Conservation (phyloP, 192 early-diverging fungal genomes). For the Geosiphon pyriformis region DNA sequence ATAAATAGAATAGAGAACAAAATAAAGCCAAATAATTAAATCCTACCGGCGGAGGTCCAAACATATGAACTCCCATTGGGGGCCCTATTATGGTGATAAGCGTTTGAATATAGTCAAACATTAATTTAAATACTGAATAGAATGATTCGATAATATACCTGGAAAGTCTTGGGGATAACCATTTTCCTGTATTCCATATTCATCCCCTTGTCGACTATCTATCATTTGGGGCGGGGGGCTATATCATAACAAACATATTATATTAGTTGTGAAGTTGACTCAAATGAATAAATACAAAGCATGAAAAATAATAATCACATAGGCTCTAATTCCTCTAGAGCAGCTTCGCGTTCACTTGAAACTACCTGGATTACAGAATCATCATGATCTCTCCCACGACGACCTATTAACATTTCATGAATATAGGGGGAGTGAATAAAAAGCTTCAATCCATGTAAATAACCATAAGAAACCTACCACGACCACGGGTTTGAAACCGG, state of each 20-base stretch:
- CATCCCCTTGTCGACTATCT: conserved; percentile 10
- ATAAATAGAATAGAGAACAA: not conserved
- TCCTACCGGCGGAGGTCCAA: conserved; percentile 2
- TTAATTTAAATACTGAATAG: not conserved
- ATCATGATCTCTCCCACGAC: conserved; percentile 28
- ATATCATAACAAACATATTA: too few species aligned
- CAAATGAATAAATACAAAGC: not conserved
- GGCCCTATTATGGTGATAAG: not conserved
- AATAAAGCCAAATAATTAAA: not conserved
- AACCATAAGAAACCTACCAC: not conserved
- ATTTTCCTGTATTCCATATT: conserved; percentile 12
- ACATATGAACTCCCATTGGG: conserved; percentile 25
- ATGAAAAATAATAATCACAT: conserved; percentile 7
- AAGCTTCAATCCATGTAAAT: too few species aligned
- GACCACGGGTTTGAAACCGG: conserved; percentile 15
- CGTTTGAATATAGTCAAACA: not conserved
- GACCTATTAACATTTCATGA: conserved; percentile 1
- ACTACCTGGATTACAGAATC: conserved; percentile 28
- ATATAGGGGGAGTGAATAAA: too few species aligned
- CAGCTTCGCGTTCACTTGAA: conserved; percentile 29
- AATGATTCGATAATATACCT: conserved; percentile 1
- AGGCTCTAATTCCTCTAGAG: conserved; percentile 26
- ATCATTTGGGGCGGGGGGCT: conserved; percentile 16
- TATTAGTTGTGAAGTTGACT: too few species aligned
- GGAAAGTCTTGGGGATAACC: conserved; percentile 22